A percentile compares a stretch with the other conserved stretches of the same genome.
These are phyloP conservation scores for Seiridium unicorne DNA, from an alignment of 2,329 filamentous ascomycete species.

Conservation along the genomic window DNA sequence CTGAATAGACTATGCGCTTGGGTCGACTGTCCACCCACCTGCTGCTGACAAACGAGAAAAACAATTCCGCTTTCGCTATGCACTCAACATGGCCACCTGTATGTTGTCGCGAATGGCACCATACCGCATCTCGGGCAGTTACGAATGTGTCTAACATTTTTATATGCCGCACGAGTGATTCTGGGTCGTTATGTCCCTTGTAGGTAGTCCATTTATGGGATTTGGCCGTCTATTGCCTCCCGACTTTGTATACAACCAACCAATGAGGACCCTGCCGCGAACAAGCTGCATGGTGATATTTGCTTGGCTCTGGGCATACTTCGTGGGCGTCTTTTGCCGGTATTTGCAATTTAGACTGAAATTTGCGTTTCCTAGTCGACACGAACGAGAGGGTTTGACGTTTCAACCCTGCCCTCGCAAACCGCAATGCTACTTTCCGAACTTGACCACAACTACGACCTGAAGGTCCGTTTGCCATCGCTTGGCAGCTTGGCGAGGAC, in stretches of 20 bases:
- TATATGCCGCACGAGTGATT: too few relatives aligned
- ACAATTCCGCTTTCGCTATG: conserved; percentile 1
- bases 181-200: too few relatives aligned
- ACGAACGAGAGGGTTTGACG: too few relatives aligned
- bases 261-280: neutral
- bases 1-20: neutral
- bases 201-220: too few relatives aligned
- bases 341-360: neutral
- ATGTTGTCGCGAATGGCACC: too few relatives aligned
- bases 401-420: too few relatives aligned
- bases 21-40: neutral
- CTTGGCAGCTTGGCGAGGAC: too few relatives aligned
- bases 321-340: neutral
- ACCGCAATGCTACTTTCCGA: too few relatives aligned
- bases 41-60: neutral
- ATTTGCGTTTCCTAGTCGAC: too few relatives aligned
- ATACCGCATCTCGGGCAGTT: neutral
- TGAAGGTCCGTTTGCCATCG: too few relatives aligned
- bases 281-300: neutral
- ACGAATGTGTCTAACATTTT: neutral
- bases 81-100: neutral
- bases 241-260: neutral
- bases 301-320: neutral
- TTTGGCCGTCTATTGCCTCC: too few relatives aligned
- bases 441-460: too few relatives aligned